These are phyloP conservation scores for Saccharomycopsis sp. DNA, from an alignment of 805 yeast species.

Conservation along the genomic window DNA sequence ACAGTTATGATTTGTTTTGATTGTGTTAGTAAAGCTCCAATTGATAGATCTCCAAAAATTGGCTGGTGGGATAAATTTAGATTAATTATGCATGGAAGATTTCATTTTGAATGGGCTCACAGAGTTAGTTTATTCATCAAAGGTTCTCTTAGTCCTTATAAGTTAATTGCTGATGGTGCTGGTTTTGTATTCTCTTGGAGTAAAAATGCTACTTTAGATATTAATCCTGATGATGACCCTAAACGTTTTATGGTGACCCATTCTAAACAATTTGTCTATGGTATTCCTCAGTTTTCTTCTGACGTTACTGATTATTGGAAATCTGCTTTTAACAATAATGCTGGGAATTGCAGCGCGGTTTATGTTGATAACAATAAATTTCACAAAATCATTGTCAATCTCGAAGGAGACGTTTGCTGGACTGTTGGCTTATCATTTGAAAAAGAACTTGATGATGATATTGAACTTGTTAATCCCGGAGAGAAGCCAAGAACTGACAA, in stretches of 20 bases:
- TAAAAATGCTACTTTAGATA: slow-evolving; percentile 36
- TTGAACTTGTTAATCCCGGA: slow-evolving; percentile 23
- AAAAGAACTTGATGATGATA: slow-evolving; percentile 30
- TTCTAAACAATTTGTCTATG: slow-evolving; percentile 47
- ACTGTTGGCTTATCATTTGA: slow-evolving; percentile 66
- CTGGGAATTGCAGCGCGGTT: not conserved
- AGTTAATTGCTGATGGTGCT: slow-evolving; percentile 43
- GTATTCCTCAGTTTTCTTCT: slow-evolving; percentile 36
- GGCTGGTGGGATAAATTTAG: slow-evolving; percentile 70
- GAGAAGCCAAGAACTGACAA: slow-evolving; percentile 33
- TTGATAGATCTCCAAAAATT: slow-evolving; percentile 50
- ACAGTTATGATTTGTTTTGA: slow-evolving; percentile 58
- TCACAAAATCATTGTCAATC: slow-evolving; percentile 43
- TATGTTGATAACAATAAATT: slow-evolving; percentile 1
- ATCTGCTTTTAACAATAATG: not conserved
- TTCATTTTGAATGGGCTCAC: slow-evolving; percentile 35
- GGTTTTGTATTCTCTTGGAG: slow-evolving; percentile 62
- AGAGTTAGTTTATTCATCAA: slow-evolving; percentile 50
- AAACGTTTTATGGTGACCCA: slow-evolving; percentile 42
- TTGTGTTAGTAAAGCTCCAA: slow-evolving; percentile 56
- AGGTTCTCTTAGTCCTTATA: slow-evolving; percentile 49
- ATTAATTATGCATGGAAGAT: slow-evolving; percentile 41
- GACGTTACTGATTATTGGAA: slow-evolving; percentile 1
- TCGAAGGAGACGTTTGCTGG: slow-evolving; percentile 69
- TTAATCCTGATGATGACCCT: slow-evolving; percentile 41